Evolutionary conservation across 2,329 filamentous ascomycete species (phyloP).

Genomic region (Chrysoporthe deuterocubensis): DNA sequence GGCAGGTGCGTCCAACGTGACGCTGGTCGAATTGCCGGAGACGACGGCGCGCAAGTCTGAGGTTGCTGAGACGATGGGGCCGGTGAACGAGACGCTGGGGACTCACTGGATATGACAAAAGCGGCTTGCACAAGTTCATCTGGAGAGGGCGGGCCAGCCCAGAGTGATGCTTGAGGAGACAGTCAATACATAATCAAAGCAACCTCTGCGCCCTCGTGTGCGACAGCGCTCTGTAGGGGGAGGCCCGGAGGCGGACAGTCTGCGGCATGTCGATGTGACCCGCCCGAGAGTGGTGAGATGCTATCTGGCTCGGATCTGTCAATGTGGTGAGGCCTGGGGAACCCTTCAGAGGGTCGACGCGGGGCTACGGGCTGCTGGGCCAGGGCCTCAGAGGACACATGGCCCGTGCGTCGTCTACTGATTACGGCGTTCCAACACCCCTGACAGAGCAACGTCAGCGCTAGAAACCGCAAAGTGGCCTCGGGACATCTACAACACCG

Average conservation of each 20-base stretch:
- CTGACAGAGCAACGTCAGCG: conserved; percentile 23
- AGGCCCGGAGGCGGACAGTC: background rate
- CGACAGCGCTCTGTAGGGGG: no score
- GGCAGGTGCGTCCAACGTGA: background rate
- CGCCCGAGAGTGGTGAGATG: background rate
- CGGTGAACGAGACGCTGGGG: background rate
- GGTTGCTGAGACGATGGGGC: background rate
- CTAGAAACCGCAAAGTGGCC: conserved; percentile 27
- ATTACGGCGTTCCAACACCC: background rate
- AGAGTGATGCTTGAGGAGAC: background rate
- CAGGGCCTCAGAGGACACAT: background rate
- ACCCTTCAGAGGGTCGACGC: background rate
- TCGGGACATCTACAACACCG: conserved; percentile 32
- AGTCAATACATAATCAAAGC: background rate
- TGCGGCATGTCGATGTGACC: background rate
- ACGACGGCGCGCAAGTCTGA: background rate
- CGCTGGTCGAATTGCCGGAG: background rate
- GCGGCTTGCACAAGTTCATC: background rate
- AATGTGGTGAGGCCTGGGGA: background rate
- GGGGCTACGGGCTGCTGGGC: background rate
- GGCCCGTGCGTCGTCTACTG: background rate
- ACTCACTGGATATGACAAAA: background rate
- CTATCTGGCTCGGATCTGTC: background rate
- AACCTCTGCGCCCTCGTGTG: background rate
- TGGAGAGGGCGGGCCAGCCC: background rate